Conservation (phyloP, 169 alveolate genomes). For the Eimeria maxima region DNA sequence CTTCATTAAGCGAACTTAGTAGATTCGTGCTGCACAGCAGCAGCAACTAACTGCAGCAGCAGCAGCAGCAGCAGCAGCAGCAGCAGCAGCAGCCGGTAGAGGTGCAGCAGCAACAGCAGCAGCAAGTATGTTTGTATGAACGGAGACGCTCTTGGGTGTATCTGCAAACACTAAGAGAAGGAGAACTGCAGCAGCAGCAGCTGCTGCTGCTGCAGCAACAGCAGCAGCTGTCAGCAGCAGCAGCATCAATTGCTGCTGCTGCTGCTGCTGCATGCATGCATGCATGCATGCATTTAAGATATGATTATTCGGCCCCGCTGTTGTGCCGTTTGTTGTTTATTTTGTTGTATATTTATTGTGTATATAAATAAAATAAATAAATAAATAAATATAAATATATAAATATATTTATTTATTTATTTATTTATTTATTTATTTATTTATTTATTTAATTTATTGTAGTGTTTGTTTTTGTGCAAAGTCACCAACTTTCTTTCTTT, state of each 20-base stretch:
- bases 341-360: not conserved
- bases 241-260: not conserved
- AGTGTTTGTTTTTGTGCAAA: too few species aligned
- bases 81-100: slow-evolving; percentile 17
- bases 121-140: not conserved
- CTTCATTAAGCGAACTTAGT: not conserved
- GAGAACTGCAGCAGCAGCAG: not conserved
- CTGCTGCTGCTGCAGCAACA: not conserved
- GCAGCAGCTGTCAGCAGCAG: too few species aligned
- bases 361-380: not conserved
- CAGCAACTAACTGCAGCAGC: not conserved
- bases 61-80: slow-evolving; percentile 36
- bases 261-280: slow-evolving; percentile 3
- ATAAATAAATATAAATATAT: not conserved
- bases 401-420: not conserved
- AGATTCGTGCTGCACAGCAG: slow-evolving; percentile 55
- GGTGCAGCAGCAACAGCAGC: slow-evolving; percentile 32
- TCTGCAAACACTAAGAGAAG: not conserved
- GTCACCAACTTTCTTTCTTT: too few species aligned
- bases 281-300: not conserved
- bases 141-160: not conserved
- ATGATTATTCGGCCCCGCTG: not conserved
- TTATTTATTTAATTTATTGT: not conserved
- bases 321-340: not conserved
- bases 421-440: not conserved